phyloP scores from a whole-genome alignment of 257 asterid genomes.

The Solanum stenotomum region DNA sequence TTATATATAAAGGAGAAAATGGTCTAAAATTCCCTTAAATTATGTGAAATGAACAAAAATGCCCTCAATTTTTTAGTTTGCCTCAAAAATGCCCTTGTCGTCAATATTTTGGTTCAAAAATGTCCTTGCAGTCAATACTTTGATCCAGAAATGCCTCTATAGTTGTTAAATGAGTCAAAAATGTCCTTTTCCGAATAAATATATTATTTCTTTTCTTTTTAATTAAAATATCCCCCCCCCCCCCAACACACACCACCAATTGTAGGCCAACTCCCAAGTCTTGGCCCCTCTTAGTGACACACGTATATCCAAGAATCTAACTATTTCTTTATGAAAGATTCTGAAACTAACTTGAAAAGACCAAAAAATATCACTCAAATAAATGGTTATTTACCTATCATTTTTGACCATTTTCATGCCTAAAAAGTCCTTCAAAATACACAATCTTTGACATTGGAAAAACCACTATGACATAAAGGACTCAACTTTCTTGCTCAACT shows the following conservation, averaged over 20 bases:
- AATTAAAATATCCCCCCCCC: background rate
- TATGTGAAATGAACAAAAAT: background rate
- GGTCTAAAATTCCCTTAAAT: rapidly evolving
- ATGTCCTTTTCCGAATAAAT: too few relatives aligned
- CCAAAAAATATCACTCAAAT: background rate
- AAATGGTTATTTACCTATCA: background rate
- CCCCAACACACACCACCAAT: background rate
- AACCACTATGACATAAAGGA: background rate
- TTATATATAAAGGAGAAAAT: too few relatives aligned
- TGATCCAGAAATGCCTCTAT: rapidly evolving
- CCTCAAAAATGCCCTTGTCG: rapidly evolving
- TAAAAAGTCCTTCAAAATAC: background rate
- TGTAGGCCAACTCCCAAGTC: background rate
- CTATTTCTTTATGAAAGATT: background rate
- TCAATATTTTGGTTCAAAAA: too few relatives aligned
- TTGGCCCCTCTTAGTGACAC: background rate
- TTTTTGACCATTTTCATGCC: background rate
- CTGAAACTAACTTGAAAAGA: background rate
- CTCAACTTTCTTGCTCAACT: background rate
- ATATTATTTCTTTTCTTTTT: too few relatives aligned
- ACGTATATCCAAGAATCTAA: background rate
- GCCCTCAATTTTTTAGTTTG: rapidly evolving
- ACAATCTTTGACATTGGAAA: background rate
- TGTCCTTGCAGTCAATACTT: too few relatives aligned
- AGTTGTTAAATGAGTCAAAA: too few relatives aligned